Evolutionary conservation across 2,329 filamentous ascomycete species (phyloP), one percentile per base, ranked within the genome.

Genomic region (Botrytis tulipae): DNA sequence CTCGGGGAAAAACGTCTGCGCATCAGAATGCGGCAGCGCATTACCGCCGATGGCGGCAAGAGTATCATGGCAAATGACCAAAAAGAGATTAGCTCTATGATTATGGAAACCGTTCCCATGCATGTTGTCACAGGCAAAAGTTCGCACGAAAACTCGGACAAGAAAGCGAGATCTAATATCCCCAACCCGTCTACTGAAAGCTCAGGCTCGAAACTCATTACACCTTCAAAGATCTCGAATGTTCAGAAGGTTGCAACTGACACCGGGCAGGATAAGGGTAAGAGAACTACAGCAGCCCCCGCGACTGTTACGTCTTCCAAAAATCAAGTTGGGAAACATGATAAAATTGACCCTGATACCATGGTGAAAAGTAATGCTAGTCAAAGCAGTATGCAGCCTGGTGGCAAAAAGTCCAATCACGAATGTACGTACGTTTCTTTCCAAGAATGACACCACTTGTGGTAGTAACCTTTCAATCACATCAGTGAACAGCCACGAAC

Each of bases 101-200:
- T 6, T 60, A 37, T 60, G 29, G 57, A 60, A 60, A 60, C 57
- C 32, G 57, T 60, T 37, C 57, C 32, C 57, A 60, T 60, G 29
- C 57, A 60, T 60, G 18, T 60, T 60, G 57, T 60, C 57, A 60
- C 57, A 60, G 57, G 29, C 57, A 60, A 60, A 60, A 60, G 57
- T 60, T 60, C 57, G 57, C 57, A 60, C 57, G 57, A 60, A 60
- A 37, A 60, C 32, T 60, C 57, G 57, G 57, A 60, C 57, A 60
- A 60, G 57, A 35, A 60, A 60, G 57, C 57, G 57, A 60, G 18
- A 60, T 60, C 57, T 60, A 37, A 60, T 60, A 60, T 12, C 32
- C 57, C 57, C 29, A 37, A 60, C 8, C 29, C 32, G 32, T 60
- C 32, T 60, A 37, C 57, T 37, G 57, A 60, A 60, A 37, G 18